A percentile compares a stretch with the other conserved stretches of the same genome.
Evolutionary conservation across 2,329 filamentous ascomycete species (phyloP).

Genomic region (Alternaria arborescens): DNA sequence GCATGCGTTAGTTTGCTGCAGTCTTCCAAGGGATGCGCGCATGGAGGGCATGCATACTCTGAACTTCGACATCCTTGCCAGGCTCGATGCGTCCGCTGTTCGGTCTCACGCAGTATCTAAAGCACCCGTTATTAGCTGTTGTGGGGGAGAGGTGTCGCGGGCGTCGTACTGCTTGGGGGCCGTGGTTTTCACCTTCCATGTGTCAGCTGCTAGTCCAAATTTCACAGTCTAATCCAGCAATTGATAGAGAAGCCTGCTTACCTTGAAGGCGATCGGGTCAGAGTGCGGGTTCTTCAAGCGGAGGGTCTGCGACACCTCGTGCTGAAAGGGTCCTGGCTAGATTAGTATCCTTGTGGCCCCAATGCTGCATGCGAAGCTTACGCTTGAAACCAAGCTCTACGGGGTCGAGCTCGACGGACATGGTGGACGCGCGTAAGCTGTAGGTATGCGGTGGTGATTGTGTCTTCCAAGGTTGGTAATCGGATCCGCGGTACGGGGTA

Average conservation of each 20-base stretch:
- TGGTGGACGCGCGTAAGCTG: conserved; percentile 57
- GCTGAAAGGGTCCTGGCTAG: conserved; percentile 66
- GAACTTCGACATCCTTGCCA: conserved; percentile 88
- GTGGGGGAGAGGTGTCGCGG: conserved; percentile 25
- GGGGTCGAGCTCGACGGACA: conserved; percentile 96
- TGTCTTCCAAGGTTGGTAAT: conserved; percentile 41
- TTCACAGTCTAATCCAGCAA: too few relatives aligned
- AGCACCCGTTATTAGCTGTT: conserved; percentile 31
- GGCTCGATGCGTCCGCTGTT: conserved; percentile 97
- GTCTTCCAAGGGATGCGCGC: conserved; percentile 20
- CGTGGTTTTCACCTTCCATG: conserved; percentile 89
- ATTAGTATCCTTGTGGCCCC: conserved; percentile 24
- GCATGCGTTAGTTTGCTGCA: conserved; percentile 38
- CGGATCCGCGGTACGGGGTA: conserved; percentile 23
- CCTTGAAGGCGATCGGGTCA: conserved; percentile 71
- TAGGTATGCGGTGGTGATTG: conserved; percentile 21
- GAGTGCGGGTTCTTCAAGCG: conserved; percentile 66
- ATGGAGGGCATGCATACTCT: conserved; percentile 67
- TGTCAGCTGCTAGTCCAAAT: conserved; percentile 20
- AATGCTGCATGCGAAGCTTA: conserved; percentile 58
- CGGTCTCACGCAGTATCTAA: conserved; percentile 94
- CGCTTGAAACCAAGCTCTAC: conserved; percentile 91
- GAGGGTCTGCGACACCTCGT: conserved; percentile 69
- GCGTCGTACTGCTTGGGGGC: conserved; percentile 92
- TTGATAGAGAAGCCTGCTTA: conserved; percentile 44